A percentile compares a stretch with the other conserved stretches of the same genome.
Evolutionary conservation across 2,329 filamentous ascomycete species (phyloP).

Genomic region (Monosporascus sp.): DNA sequence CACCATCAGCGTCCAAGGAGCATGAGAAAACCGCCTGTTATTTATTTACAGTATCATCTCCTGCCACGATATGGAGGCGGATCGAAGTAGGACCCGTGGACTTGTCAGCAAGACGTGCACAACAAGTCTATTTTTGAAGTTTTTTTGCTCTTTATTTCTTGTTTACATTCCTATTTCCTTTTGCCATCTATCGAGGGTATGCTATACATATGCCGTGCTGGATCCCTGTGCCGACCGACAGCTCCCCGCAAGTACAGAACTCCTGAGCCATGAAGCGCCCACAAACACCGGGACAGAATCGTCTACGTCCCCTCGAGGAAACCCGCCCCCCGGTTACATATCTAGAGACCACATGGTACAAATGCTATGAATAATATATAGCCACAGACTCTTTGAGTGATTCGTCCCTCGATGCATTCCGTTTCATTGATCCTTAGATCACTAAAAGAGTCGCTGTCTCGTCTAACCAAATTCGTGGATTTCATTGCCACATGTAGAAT

Average conservation of each 20-base stretch:
- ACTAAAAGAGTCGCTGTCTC: constrained; percentile 9
- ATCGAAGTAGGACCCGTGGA: too few relatives aligned
- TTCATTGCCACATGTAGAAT: neutral
- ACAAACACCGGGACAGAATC: constrained; percentile 7
- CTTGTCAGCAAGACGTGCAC: neutral
- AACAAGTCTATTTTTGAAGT: constrained; percentile 17
- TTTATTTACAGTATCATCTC: too few relatives aligned
- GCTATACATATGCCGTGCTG: constrained; percentile 6
- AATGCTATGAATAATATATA: constrained; percentile 21
- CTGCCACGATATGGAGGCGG: too few relatives aligned
- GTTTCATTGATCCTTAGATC: constrained; percentile 14
- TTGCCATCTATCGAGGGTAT: constrained; percentile 16
- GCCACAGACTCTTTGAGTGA: constrained; percentile 14
- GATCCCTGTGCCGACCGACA: constrained; percentile 11
- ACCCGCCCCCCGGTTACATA: neutral
- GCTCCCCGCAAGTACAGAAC: constrained; percentile 15
- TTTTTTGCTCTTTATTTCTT: neutral
- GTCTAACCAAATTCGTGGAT: neutral
- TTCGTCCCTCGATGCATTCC: constrained; percentile 8
- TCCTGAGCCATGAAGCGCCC: constrained; percentile 19
- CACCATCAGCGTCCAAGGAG: too few relatives aligned
- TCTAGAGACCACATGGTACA: constrained; percentile 7
- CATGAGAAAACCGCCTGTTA: too few relatives aligned
- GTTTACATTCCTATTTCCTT: constrained; percentile 1
- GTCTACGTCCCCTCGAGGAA: neutral